A percentile compares a stretch with the other conserved stretches of the same genome.
Evolutionary conservation across 129 eudicot genomes (phyloP).

Genomic region (Deinandra increscens): DNA sequence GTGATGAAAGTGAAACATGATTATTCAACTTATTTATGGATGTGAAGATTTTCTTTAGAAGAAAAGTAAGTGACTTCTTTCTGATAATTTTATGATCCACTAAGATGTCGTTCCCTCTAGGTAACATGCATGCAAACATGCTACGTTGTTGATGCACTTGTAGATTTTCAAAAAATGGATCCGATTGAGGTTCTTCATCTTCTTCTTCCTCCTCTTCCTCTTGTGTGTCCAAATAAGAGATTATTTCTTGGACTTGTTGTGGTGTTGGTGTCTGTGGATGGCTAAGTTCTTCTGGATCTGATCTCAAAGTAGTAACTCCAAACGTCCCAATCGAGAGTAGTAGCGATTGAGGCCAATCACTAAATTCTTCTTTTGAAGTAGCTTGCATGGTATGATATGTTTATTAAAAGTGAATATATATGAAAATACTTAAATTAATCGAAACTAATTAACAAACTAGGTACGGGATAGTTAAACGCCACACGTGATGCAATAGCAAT

Average conservation of each 20-base stretch:
- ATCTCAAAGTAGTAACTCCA: too few species aligned
- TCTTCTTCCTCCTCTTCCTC: slow-evolving; percentile 16
- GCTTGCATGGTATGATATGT: slow-evolving; percentile 39
- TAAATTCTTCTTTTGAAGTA: slow-evolving; percentile 57
- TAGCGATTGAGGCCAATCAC: slow-evolving; percentile 80
- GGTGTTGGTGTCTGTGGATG: too few species aligned
- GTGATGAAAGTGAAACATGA: slow-evolving; percentile 37
- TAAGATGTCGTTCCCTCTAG: slow-evolving; percentile 36
- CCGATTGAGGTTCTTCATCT: slow-evolving; percentile 5
- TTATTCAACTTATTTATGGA: slow-evolving; percentile 40
- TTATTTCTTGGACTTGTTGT: too few species aligned
- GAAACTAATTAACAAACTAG: too few species aligned
- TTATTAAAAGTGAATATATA: slow-evolving; percentile 2
- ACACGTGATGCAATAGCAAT: too few species aligned
- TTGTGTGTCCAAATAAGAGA: too few species aligned
- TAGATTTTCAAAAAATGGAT: slow-evolving; percentile 18
- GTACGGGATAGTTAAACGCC: background rate
- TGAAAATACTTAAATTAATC: background rate
- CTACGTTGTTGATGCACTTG: slow-evolving; percentile 22
- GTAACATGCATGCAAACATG: slow-evolving; percentile 21
- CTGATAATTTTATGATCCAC: slow-evolving; percentile 33
- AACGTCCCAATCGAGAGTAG: slow-evolving; percentile 85
- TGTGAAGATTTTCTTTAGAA: slow-evolving; percentile 54
- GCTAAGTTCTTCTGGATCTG: too few species aligned
- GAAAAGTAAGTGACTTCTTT: slow-evolving; percentile 68